These are phyloP conservation scores for Talaromyces sp. DNA, from an alignment of 2,329 filamentous ascomycete genomes.

Conservation along the genomic window DNA sequence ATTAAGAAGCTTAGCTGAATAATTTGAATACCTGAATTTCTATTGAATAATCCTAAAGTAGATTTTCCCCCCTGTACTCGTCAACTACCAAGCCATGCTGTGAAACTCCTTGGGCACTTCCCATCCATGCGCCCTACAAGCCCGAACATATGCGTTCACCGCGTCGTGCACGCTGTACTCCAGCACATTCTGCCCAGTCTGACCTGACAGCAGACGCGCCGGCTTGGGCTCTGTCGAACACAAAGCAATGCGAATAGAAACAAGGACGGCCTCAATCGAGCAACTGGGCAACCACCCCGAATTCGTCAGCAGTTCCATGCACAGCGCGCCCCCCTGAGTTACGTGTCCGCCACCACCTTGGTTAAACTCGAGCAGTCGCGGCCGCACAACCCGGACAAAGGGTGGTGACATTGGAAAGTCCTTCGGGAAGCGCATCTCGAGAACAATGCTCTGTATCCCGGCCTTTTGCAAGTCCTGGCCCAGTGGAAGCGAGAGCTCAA, in stretches of 20 bases:
- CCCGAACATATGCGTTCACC: slow-evolving; percentile 65
- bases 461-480: slow-evolving; percentile 66
- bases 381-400: slow-evolving; percentile 76
- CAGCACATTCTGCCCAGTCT: not conserved
- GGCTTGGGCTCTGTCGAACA: slow-evolving; percentile 63
- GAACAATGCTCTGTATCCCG: slow-evolving; percentile 61
- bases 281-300: slow-evolving; percentile 72
- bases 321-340: slow-evolving; percentile 75
- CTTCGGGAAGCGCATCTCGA: slow-evolving; percentile 76
- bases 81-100: slow-evolving; percentile 27
- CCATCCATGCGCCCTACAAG: slow-evolving; percentile 69
- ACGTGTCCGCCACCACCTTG: slow-evolving; percentile 79
- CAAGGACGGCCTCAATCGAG: slow-evolving; percentile 70
- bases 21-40: not conserved
- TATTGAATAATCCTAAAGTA: not conserved
- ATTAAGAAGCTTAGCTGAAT: not conserved
- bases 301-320: slow-evolving; percentile 79
- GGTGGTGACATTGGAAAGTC: slow-evolving; percentile 75
- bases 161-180: slow-evolving; percentile 69
- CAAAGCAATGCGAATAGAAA: slow-evolving; percentile 76
- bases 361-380: slow-evolving; percentile 68
- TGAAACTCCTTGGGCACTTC: slow-evolving; percentile 59
- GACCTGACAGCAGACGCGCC: slow-evolving; percentile 53
- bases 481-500: slow-evolving; percentile 64
- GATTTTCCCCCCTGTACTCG: not conserved